phyloP scores from a whole-genome alignment of 805 yeast species.

The Suhomyces emberorum region DNA sequence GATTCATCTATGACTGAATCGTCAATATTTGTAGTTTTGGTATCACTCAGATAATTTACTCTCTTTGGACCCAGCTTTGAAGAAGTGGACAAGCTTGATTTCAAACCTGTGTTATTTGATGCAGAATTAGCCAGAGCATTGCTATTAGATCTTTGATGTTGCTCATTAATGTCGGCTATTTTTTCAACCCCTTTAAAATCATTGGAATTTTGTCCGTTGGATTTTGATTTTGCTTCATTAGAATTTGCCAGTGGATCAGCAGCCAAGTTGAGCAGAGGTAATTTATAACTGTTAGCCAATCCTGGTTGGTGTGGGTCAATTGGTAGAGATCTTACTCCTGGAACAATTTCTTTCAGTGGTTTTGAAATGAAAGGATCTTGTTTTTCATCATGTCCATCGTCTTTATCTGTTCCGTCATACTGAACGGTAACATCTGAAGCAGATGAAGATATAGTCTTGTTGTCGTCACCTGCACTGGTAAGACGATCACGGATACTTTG shows the following conservation, averaged over 20 bases:
- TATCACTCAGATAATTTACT: conserved; percentile 6
- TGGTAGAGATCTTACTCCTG: conserved; percentile 4
- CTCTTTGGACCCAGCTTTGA: conserved; percentile 8
- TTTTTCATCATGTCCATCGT: not conserved
- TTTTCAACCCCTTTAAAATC: not conserved
- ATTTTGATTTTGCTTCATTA: too few relatives aligned
- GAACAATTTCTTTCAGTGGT: conserved; percentile 1
- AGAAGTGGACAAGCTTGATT: conserved; percentile 7
- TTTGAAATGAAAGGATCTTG: not conserved
- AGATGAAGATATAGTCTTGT: conserved; percentile 8
- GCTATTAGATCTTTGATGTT: too few relatives aligned
- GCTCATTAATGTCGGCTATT: too few relatives aligned
- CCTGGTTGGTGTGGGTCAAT: conserved; percentile 3
- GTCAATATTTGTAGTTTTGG: conserved; percentile 4
- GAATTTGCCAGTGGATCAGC: too few relatives aligned
- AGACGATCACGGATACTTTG: conserved; percentile 33
- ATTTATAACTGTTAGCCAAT: not conserved
- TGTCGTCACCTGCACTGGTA: conserved; percentile 7
- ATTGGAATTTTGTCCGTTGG: too few relatives aligned
- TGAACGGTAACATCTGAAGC: conserved; percentile 11
- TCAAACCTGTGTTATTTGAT: too few relatives aligned
- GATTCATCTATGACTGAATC: conserved; percentile 3
- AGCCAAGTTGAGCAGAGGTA: not conserved
- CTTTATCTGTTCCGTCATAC: conserved; percentile 1
- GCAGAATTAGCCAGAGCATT: too few relatives aligned